phyloP scores from a whole-genome alignment of 2,329 filamentous ascomycete genomes.

The Triangularia verruculosa region DNA sequence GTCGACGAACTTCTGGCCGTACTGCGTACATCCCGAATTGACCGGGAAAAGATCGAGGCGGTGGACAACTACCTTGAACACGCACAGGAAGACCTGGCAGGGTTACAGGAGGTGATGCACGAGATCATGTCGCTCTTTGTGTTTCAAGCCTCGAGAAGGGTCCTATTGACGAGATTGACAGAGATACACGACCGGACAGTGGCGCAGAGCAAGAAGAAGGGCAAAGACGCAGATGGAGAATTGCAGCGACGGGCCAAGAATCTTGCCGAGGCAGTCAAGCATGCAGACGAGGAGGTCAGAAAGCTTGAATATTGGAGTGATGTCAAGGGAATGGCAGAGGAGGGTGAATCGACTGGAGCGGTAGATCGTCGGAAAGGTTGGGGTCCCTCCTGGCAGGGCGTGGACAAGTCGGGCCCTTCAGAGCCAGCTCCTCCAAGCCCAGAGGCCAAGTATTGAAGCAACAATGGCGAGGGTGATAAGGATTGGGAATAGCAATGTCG shows the following conservation, averaged over 20 bases:
- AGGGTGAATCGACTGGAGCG: constrained; percentile 45
- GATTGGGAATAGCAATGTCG: background rate
- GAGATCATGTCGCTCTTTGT: constrained; percentile 83
- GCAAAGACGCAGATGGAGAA: constrained; percentile 48
- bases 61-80: constrained; percentile 79
- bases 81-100: constrained; percentile 70
- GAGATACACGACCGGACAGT: constrained; percentile 56
- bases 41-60: constrained; percentile 85
- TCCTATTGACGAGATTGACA: constrained; percentile 69
- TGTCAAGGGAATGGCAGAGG: constrained; percentile 64
- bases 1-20: constrained; percentile 66
- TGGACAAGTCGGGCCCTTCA: constrained; percentile 52
- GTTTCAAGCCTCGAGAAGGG: constrained; percentile 81
- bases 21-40: constrained; percentile 68
- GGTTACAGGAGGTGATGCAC: constrained; percentile 74
- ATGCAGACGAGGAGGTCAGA: constrained; percentile 77
- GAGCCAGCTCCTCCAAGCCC: constrained; percentile 30
- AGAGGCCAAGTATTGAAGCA: background rate
- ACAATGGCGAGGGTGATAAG: background rate
- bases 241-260: constrained; percentile 55
- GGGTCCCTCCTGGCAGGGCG: constrained; percentile 47
- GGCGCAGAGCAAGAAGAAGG: constrained; percentile 46
- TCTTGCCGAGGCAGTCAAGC: constrained; percentile 69
- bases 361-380: constrained; percentile 43
- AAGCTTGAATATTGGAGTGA: constrained; percentile 87